Conservation (phyloP, 2,329 filamentous ascomycete species). For the Clonostachys chloroleuca region DNA sequence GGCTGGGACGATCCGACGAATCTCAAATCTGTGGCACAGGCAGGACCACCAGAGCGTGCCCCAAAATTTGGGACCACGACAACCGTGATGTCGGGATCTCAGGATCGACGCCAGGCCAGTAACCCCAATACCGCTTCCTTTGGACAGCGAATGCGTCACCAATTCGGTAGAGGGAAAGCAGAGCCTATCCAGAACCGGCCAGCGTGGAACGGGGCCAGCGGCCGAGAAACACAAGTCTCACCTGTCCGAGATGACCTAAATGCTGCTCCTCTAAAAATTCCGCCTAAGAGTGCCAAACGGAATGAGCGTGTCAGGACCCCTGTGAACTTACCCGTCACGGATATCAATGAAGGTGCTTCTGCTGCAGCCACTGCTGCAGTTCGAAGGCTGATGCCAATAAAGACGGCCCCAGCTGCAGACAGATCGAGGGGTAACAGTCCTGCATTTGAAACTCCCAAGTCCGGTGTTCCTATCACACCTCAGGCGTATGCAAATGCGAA, state of each 20-base stretch:
- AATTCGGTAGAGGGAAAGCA: conserved; percentile 24
- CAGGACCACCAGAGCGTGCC: background rate
- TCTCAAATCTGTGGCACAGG: too few species aligned
- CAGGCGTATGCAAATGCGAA: too few species aligned
- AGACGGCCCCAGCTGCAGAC: conserved; percentile 17
- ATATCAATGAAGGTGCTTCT: conserved; percentile 21
- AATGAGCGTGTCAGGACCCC: conserved; percentile 10
- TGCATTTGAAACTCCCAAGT: too few species aligned
- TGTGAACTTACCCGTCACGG: conserved; percentile 7
- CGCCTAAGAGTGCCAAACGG: conserved; percentile 43
- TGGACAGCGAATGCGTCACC: conserved; percentile 24
- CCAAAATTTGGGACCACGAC: conserved; percentile 9
- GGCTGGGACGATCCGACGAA: background rate
- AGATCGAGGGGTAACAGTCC: too few species aligned
- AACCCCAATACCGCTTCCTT: conserved; percentile 17
- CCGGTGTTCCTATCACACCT: too few species aligned
- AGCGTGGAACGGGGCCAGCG: conserved; percentile 71
- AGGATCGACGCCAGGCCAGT: conserved; percentile 10
- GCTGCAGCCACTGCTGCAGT: conserved; percentile 19
- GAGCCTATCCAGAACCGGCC: conserved; percentile 40
- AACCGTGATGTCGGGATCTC: conserved; percentile 12
- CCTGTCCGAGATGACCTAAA: conserved; percentile 58
- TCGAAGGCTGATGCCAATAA: conserved; percentile 27
- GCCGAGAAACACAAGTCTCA: conserved; percentile 58
- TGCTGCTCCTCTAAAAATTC: conserved; percentile 52